phyloP scores from a whole-genome alignment of 73 alveolate genomes.

The Paramecium tetraurelia region DNA sequence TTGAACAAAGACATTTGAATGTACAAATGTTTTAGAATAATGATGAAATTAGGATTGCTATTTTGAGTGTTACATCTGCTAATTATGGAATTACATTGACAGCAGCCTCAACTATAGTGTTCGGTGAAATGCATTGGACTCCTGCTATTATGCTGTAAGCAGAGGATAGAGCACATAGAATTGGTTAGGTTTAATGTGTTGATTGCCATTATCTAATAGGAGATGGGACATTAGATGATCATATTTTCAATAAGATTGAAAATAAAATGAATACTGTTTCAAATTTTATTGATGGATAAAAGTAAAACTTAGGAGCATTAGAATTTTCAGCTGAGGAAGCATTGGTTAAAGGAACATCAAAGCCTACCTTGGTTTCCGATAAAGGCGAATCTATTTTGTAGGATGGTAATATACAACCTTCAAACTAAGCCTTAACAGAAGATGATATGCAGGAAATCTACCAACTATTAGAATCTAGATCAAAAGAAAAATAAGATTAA shows the following conservation, averaged over 20 bases:
- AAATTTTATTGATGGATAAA: slow-evolving; percentile 81
- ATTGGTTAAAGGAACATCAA: background rate
- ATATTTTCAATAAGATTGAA: slow-evolving; percentile 78
- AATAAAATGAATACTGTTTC: slow-evolving; percentile 85
- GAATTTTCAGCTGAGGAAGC: background rate
- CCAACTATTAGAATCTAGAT: background rate
- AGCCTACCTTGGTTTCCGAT: background rate
- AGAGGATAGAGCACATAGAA: slow-evolving; percentile 98
- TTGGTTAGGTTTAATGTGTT: slow-evolving; percentile 91
- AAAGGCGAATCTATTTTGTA: background rate
- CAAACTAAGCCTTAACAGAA: background rate
- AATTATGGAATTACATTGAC: slow-evolving; percentile 95
- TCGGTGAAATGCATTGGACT: slow-evolving; percentile 95
- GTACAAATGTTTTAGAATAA: slow-evolving; percentile 89
- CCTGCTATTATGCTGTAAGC: slow-evolving; percentile 97
- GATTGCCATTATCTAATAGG: slow-evolving; percentile 95
- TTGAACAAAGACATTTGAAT: slow-evolving; percentile 78
- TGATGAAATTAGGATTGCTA: slow-evolving; percentile 82
- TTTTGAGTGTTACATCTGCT: slow-evolving; percentile 89
- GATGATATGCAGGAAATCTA: background rate
- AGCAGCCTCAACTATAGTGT: slow-evolving; percentile 96
- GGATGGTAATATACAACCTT: background rate
- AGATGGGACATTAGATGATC: slow-evolving; percentile 92
- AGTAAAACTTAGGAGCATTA: slow-evolving; percentile 67
- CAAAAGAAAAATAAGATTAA: background rate